Evolutionary conservation across 768 basidiomycete genomes (phyloP).

Genomic region (Mycena sanguinolenta): DNA sequence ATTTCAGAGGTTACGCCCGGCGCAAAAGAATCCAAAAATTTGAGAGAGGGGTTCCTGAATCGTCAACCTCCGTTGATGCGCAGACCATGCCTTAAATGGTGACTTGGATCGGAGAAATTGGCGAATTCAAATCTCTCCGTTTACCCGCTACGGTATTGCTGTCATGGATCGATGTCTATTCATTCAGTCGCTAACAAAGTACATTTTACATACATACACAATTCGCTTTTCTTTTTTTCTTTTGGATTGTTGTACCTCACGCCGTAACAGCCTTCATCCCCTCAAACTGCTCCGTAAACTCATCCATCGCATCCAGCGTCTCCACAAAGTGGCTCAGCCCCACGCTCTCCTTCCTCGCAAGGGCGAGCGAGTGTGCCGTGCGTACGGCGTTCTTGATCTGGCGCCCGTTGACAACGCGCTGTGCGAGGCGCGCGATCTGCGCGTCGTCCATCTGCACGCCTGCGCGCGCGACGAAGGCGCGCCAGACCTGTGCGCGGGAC

Average conservation of each 20-base stretch:
- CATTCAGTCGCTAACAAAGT: no score
- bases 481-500: slow-evolving; percentile 73
- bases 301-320: slow-evolving; percentile 73
- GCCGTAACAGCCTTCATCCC: slow-evolving; percentile 12
- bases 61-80: no score
- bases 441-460: slow-evolving; percentile 51
- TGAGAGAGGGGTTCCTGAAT: no score
- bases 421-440: slow-evolving; percentile 61
- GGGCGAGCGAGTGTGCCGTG: slow-evolving; percentile 73
- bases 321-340: slow-evolving; percentile 65
- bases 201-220: not conserved
- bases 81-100: no score
- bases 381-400: slow-evolving; percentile 80
- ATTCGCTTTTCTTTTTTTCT: not conserved
- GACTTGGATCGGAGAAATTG: no score
- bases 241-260: not conserved
- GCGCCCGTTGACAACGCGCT: slow-evolving; percentile 69
- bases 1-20: no score
- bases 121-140: no score
- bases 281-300: slow-evolving; percentile 65
- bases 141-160: no score
- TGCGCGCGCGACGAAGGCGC: slow-evolving; percentile 64
- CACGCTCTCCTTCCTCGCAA: slow-evolving; percentile 60
- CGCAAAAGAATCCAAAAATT: no score
- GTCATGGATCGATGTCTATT: no score